Percentiles rank a stretch among this genome's conserved stretches.
These are phyloP conservation scores for Gryganskiella cystojenkinii DNA, from an alignment of 192 early-diverging fungal species.

Conservation along the genomic window DNA sequence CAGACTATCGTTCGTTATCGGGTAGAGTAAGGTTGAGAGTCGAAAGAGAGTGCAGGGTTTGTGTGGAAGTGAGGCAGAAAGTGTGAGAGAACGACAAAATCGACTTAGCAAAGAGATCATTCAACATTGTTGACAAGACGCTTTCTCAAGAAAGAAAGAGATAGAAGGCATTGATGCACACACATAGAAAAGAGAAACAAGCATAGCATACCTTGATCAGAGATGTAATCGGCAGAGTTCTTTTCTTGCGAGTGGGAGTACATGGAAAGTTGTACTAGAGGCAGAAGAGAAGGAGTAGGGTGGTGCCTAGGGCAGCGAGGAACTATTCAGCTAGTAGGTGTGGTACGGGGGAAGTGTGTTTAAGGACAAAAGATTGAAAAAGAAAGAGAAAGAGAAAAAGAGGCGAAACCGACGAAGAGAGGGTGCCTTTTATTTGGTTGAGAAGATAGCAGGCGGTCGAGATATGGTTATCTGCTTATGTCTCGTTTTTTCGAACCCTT, in stretches of 20 bases:
- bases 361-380: not conserved
- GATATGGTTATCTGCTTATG: too few species aligned
- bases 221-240: constrained; percentile 90
- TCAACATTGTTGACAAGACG: too few species aligned
- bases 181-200: not conserved
- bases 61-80: constrained; percentile 27
- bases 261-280: constrained; percentile 61
- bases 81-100: constrained; percentile 8
- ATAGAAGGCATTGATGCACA: not conserved
- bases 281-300: constrained; percentile 14
- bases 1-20: constrained; percentile 34
- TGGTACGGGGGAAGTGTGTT: not conserved
- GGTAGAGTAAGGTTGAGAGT: not conserved
- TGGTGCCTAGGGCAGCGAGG: not conserved
- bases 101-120: not conserved
- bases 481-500: too few species aligned
- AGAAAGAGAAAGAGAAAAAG: too few species aligned
- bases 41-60: constrained; percentile 7
- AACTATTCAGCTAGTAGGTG: not conserved
- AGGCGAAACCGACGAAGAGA: too few species aligned
- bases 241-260: constrained; percentile 88
- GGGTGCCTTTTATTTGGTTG: too few species aligned
- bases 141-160: too few species aligned
- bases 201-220: constrained; percentile 78
- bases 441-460: too few species aligned